These are phyloP conservation scores for Acer negundo DNA, from an alignment of 345 rosid genomes.

Conservation along the genomic window DNA sequence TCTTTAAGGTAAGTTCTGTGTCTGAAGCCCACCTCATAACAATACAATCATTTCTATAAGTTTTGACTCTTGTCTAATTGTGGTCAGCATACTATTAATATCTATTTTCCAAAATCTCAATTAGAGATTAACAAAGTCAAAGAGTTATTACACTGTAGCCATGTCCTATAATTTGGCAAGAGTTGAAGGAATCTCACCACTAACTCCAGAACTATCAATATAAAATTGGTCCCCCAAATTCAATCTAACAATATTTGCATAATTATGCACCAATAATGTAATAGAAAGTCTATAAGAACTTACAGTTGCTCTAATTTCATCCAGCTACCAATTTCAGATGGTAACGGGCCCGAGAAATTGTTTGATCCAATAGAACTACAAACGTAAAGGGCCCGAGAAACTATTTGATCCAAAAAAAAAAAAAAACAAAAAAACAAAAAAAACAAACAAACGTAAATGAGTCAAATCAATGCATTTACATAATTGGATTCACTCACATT, in stretches of 20 bases:
- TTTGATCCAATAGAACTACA: slow-evolving; percentile 50
- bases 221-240: slow-evolving; percentile 4
- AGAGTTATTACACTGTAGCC: slow-evolving; percentile 33
- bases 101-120: not conserved
- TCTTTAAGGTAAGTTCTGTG: slow-evolving; percentile 52
- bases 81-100: not conserved
- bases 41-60: not conserved
- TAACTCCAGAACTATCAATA: slow-evolving; percentile 54
- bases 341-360: slow-evolving; percentile 73
- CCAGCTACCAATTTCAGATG: slow-evolving; percentile 59
- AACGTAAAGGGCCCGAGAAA: slow-evolving; percentile 50
- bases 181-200: slow-evolving; percentile 57
- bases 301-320: slow-evolving; percentile 53
- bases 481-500: too few relatives aligned
- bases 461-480: too few relatives aligned
- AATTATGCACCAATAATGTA: too few relatives aligned
- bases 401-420: slow-evolving; percentile 45
- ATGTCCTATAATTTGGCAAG: slow-evolving; percentile 42
- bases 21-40: slow-evolving; percentile 63
- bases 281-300: slow-evolving; percentile 23
- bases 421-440: not conserved
- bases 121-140: not conserved
- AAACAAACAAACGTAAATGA: not conserved
- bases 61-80: not conserved
- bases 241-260: too few relatives aligned